Evolutionary conservation across 208 protist genomes (phyloP).

Genomic region (Wallacemonas sp.): DNA sequence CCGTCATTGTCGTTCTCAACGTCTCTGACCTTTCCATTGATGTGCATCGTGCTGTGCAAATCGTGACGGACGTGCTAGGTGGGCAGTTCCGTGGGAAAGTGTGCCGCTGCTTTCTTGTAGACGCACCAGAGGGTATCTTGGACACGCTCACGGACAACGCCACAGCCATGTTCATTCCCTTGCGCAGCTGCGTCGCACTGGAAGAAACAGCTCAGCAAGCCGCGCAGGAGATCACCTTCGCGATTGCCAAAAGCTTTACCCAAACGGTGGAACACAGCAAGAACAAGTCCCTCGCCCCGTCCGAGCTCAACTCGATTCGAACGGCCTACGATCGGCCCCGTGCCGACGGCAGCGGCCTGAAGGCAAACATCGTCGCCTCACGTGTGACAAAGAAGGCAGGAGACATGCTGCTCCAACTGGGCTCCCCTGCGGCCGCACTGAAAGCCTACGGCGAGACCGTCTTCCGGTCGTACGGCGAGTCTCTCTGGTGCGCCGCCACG

Average conservation of each 20-base stretch:
- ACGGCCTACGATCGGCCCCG: slow-evolving; percentile 18
- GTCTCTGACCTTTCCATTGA: slow-evolving; percentile 25
- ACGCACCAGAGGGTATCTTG: neutral
- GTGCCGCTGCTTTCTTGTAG: slow-evolving; percentile 76
- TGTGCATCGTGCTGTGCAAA: slow-evolving; percentile 30
- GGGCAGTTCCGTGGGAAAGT: slow-evolving; percentile 60
- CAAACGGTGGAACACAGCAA: slow-evolving; percentile 22
- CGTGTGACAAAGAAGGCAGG: slow-evolving; percentile 59
- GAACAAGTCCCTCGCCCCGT: slow-evolving; percentile 28
- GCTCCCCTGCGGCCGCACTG: slow-evolving; percentile 57
- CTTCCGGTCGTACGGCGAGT: slow-evolving; percentile 52
- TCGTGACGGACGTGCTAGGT: slow-evolving; percentile 59
- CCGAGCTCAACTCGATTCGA: slow-evolving; percentile 26
- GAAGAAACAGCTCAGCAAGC: slow-evolving; percentile 32
- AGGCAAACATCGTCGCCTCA: slow-evolving; percentile 25
- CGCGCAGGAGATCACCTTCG: slow-evolving; percentile 39
- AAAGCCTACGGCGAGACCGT: slow-evolving; percentile 58
- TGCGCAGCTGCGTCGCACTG: slow-evolving; percentile 25
- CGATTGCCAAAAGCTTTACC: slow-evolving; percentile 24
- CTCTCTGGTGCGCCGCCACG: slow-evolving; percentile 74
- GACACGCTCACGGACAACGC: neutral
- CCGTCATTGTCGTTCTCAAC: slow-evolving; percentile 73
- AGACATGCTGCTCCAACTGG: slow-evolving; percentile 69
- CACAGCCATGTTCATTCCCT: slow-evolving; percentile 23
- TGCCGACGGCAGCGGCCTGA: slow-evolving; percentile 17